phyloP scores from a whole-genome alignment of 768 basidiomycete species.

The Hygrophorus russula region DNA sequence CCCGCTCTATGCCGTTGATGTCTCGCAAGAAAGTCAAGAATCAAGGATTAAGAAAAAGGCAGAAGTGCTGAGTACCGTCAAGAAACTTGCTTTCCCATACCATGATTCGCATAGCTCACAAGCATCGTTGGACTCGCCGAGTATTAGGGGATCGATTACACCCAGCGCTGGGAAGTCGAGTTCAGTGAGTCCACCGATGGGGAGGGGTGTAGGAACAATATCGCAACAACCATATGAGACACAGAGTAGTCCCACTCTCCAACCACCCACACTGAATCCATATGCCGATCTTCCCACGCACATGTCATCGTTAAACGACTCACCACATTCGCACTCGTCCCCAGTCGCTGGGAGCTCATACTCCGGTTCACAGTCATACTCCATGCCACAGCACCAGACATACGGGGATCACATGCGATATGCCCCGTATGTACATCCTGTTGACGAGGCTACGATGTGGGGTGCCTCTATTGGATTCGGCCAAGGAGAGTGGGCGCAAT shows the following conservation, averaged over 20 bases:
- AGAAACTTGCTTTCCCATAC: conserved; percentile 75
- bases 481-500: conserved; percentile 61
- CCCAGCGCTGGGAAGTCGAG: conserved; percentile 45
- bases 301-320: background rate
- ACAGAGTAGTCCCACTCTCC: conserved; percentile 14
- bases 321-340: conserved; percentile 12
- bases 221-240: conserved; percentile 18
- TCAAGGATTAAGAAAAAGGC: conserved; percentile 49
- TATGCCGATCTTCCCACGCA: background rate
- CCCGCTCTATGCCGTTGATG: conserved; percentile 62
- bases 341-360: background rate
- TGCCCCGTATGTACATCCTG: conserved; percentile 35
- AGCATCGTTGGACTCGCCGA: conserved; percentile 37
- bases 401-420: conserved; percentile 32
- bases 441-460: conserved; percentile 62
- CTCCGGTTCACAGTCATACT: background rate
- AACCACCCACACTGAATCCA: background rate
- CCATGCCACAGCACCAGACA: conserved; percentile 13
- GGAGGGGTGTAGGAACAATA: conserved; percentile 22
- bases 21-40: conserved; percentile 35
- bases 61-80: conserved; percentile 52
- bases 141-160: conserved; percentile 30
- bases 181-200: conserved; percentile 46
- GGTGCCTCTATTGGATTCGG: conserved; percentile 65
- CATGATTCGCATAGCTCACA: conserved; percentile 52